A percentile compares a stretch with the other conserved stretches of the same genome.
phyloP scores from a whole-genome alignment of 75 land plant genomes.

The Selaginella moellendorffii region DNA sequence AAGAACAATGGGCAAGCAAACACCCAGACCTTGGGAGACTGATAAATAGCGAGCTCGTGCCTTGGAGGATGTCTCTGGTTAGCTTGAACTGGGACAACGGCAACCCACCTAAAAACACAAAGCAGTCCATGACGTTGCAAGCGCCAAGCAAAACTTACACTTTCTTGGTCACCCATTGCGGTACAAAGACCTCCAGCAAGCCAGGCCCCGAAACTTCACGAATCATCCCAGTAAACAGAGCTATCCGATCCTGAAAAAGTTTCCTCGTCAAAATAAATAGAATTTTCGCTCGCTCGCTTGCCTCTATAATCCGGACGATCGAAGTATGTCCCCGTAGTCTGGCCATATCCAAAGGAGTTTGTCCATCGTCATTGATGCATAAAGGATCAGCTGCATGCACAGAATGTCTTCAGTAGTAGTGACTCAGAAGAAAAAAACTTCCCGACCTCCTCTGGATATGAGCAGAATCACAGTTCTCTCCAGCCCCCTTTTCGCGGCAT shows the following conservation, averaged over 20 bases:
- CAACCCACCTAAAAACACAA: constrained; percentile 1
- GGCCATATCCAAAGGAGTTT: constrained; percentile 79
- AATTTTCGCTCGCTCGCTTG: constrained; percentile 8
- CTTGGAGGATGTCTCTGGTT: constrained; percentile 1
- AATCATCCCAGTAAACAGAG: not conserved
- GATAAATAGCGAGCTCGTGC: constrained; percentile 9
- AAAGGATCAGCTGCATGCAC: constrained; percentile 63
- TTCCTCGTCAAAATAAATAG: not conserved
- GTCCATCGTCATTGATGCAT: constrained; percentile 55
- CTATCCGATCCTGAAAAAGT: not conserved
- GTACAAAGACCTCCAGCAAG: not conserved
- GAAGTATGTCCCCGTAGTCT: constrained; percentile 46
- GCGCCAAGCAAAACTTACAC: not conserved
- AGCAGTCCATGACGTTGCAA: not conserved
- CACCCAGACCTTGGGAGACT: not conserved
- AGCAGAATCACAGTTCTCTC: constrained; percentile 1
- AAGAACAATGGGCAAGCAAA: not conserved
- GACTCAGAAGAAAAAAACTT: too few relatives aligned
- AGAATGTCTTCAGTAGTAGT: too few relatives aligned
- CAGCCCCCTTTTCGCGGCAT: constrained; percentile 5
- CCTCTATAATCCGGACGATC: constrained; percentile 87
- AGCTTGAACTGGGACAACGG: not conserved
- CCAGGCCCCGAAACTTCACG: not conserved
- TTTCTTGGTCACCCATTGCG: not conserved
- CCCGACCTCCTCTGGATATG: not conserved